Conservation (phyloP, 306 rosid genomes). For the apple (Malus domestica) region ASM211411v1 NC_041800.1:15537001-15537500, state of each 20-base stretch:
- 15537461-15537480: constrained; percentile 31
- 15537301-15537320: constrained; percentile 5
- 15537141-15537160: no score
- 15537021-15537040: no score
- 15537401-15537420: constrained; percentile 35
- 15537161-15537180: no score
- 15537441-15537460: constrained; percentile 37
- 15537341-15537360: constrained; percentile 10
- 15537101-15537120: no score
- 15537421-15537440: constrained; percentile 50
- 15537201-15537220: background rate
- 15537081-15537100: no score
- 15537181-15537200: background rate
- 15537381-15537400: constrained; percentile 37
- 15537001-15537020: no score
- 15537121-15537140: no score
- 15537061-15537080: no score
- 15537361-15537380: constrained; percentile 42
- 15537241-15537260: constrained; percentile 56
- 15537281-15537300: constrained; percentile 52
- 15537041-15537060: no score
- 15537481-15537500: constrained; percentile 33
- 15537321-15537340: constrained; percentile 40
- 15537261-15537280: constrained; percentile 43
- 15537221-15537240: constrained; percentile 26